Base-by-base conservation (phyloP, 129 eudicot species). In the Tanacetum coccineum region DNA sequence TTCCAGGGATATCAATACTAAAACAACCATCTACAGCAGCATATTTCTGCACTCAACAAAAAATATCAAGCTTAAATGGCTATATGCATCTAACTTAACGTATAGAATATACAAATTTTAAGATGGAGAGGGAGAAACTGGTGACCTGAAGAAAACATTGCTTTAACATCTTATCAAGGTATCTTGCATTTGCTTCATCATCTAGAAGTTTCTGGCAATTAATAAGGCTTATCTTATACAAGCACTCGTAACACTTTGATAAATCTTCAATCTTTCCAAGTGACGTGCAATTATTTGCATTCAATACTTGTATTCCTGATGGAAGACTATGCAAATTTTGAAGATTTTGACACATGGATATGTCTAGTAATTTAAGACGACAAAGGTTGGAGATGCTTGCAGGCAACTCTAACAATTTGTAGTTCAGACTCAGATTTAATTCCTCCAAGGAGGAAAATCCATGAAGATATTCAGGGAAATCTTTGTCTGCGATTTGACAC, bases 121-220 rank as follows among this genome's bases (percentile, higher is more conserved):
- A 52, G 10, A 53, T 53, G 22, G 17, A 53, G 28, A 14, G 15
- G 28, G 17, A 57, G 5, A 3, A 10, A 25, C 21, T 14, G 11
- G 2, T 12, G n/a, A 59, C 65, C 65, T 28, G 12, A 12, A 25
- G 13, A 3, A 58, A 58, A 13, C 42, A 58, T 25, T 21, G 13
- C 17, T 58, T 32, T 45, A 59, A 32, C 45, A 59, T 8, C 45
- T 59, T 59, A 30, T 59, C 65, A 28, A 59, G 45, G 65, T 59
- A 60, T 25, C 46, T 30, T 60, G n/a, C 20, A 28, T 22, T 60
- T 4, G 30, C 48, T 30, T 60, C 40, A 32, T 60, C 13, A 13
- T 60, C 65, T 30, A 28, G 4, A 1, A 60, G 22, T 60, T 60
- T 28, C 11, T 13, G 0, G 46, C 65, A 59, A 30, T 20, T 5